Percentiles rank a stretch among this genome's conserved stretches.
Conservation (phyloP, 306 rosid genomes). For the Datisca glomerata region DNA sequence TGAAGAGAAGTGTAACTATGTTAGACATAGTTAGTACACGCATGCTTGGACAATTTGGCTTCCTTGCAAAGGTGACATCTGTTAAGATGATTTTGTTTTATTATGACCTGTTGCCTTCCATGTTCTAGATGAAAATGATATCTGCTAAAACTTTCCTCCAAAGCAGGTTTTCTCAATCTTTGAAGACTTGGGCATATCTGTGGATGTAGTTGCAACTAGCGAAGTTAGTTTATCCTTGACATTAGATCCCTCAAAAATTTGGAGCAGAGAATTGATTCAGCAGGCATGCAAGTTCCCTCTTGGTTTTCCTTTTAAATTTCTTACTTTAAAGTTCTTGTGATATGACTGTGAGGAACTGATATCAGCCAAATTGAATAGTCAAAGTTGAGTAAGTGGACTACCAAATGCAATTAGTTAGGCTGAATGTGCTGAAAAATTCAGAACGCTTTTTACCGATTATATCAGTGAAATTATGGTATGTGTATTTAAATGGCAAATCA, state of each 20-base stretch:
- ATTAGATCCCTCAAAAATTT: conserved; percentile 67
- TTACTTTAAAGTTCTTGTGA: conserved; percentile 5
- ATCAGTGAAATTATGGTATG: too few species aligned
- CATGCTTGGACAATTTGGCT: conserved; percentile 85
- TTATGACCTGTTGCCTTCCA: too few species aligned
- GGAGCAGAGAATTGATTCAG: conserved; percentile 78
- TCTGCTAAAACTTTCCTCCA: too few species aligned
- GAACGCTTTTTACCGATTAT: too few species aligned
- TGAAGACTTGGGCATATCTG: conserved; percentile 67
- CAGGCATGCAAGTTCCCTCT: too few species aligned
- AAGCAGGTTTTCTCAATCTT: conserved; percentile 67
- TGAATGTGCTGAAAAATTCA: too few species aligned
- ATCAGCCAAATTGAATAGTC: too few species aligned
- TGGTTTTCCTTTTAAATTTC: conserved; percentile 1
- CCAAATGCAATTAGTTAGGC: too few species aligned
- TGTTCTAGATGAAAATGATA: too few species aligned
- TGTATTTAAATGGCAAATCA: too few species aligned
- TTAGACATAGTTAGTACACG: conserved; percentile 89
- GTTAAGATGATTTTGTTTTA: conserved; percentile 12
- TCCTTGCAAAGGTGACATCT: conserved; percentile 88
- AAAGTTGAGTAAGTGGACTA: too few species aligned
- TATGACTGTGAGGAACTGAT: too few species aligned
- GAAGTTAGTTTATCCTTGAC: conserved; percentile 79
- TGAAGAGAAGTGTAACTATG: conserved; percentile 75
- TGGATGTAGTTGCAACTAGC: conserved; percentile 74